These are phyloP conservation scores for Phanerochaete carnosa DNA, from an alignment of 768 basidiomycete species.

Conservation along the genomic window DNA sequence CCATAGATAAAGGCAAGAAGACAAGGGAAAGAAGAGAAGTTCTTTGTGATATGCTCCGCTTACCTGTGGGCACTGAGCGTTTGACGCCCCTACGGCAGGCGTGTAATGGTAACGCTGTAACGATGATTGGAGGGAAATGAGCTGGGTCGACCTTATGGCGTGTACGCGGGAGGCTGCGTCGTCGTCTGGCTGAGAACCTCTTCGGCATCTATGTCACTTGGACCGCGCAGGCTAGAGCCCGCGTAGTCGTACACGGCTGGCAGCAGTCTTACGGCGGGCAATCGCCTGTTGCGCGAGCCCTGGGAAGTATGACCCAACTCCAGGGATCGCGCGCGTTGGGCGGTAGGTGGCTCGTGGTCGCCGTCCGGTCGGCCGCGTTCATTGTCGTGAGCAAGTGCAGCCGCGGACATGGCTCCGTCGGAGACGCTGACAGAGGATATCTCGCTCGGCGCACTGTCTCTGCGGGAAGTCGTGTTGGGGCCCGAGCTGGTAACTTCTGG, in stretches of 20 bases:
- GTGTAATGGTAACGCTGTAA: too few species aligned
- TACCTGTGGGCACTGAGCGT: too few species aligned
- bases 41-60: too few species aligned
- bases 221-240: constrained; percentile 11
- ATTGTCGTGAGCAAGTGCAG: neutral
- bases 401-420: neutral
- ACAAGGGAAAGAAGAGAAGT: too few species aligned
- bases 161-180: constrained; percentile 8
- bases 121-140: too few species aligned
- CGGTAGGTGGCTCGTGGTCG: neutral
- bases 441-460: neutral
- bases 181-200: neutral
- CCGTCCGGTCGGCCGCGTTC: neutral
- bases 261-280: neutral
- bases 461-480: neutral
- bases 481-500: neutral
- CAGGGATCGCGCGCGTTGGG: neutral
- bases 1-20: too few species aligned
- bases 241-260: constrained; percentile 5
- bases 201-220: constrained; percentile 2
- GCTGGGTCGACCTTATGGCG: too few species aligned
- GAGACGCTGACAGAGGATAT: neutral
- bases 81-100: too few species aligned
- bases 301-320: neutral
- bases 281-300: neutral